These are phyloP conservation scores for Penicillium parvum DNA, from an alignment of 495 filamentous ascomycete genomes.

Conservation along the genomic window DNA sequence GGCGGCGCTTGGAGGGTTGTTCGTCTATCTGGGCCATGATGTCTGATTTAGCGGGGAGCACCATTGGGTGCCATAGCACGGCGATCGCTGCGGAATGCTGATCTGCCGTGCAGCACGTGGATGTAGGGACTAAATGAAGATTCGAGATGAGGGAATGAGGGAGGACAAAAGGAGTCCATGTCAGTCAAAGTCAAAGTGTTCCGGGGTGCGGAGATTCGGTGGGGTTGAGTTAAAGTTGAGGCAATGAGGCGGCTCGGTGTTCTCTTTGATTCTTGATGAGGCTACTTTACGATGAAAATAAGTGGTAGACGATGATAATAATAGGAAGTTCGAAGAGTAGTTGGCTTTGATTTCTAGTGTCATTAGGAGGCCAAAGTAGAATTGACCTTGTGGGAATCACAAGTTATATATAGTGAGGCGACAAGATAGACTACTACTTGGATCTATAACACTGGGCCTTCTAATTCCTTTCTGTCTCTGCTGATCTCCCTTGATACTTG, in stretches of 20 bases:
- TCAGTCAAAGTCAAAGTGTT: not conserved
- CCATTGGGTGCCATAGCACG: slow-evolving; percentile 23
- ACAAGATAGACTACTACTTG: too few relatives aligned
- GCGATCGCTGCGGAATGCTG: slow-evolving; percentile 3
- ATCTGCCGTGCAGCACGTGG: slow-evolving; percentile 5
- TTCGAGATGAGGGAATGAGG: not conserved
- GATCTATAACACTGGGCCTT: too few relatives aligned
- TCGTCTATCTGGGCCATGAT: slow-evolving; percentile 25
- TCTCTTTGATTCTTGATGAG: too few relatives aligned
- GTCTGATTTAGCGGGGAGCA: slow-evolving; percentile 11
- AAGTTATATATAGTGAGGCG: too few relatives aligned
- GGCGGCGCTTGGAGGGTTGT: slow-evolving; percentile 27
- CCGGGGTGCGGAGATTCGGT: not conserved
- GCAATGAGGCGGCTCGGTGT: too few relatives aligned
- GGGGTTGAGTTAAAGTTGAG: slow-evolving; percentile 2
- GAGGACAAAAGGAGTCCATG: not conserved
- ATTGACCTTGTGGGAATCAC: too few relatives aligned
- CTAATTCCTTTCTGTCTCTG: too few relatives aligned
- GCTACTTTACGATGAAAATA: slow-evolving; percentile 3
- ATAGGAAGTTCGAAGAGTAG: too few relatives aligned
- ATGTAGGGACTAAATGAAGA: not conserved
- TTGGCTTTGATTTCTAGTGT: too few relatives aligned
- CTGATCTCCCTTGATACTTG: too few relatives aligned
- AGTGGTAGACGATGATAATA: not conserved
- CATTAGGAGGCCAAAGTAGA: too few relatives aligned